Percentiles rank a stretch among this genome's conserved stretches.
Conservation (phyloP, 2,329 filamentous ascomycete species). For the Colletotrichum caudatum region DNA sequence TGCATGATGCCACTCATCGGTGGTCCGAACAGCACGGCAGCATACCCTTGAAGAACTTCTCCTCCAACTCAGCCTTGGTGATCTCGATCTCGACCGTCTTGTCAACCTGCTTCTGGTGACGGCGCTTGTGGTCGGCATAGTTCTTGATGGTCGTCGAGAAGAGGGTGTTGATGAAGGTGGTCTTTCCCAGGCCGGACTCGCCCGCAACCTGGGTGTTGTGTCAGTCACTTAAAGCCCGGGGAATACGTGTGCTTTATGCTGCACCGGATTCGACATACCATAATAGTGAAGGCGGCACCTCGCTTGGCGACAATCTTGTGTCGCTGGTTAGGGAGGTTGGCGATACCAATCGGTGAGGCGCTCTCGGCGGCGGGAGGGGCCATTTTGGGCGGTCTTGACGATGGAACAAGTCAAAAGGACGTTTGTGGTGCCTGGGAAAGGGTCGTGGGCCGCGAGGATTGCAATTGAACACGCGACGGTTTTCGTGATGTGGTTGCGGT, state of each 20-base stretch:
- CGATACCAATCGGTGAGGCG: conserved; percentile 78
- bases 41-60: conserved; percentile 99
- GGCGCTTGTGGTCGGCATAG: conserved; percentile 99
- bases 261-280: conserved; percentile 72
- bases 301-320: conserved; percentile 83
- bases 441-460: conserved; percentile 29
- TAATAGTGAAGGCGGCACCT: conserved; percentile 98
- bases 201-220: conserved; percentile 80
- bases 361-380: conserved; percentile 68
- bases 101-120: conserved; percentile 99
- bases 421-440: conserved; percentile 25
- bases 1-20: conserved; percentile 18
- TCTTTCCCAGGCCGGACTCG: conserved; percentile 98
- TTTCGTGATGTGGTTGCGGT: conserved; percentile 42
- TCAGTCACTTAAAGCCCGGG: background rate
- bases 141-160: conserved; percentile 99
- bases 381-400: conserved; percentile 59
- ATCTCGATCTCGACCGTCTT: conserved; percentile 99
- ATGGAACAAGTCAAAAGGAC: conserved; percentile 41
- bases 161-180: conserved; percentile 99
- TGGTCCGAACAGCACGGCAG: background rate
- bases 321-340: conserved; percentile 79
- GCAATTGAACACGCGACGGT: conserved; percentile 39
- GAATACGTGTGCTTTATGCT: background rate
- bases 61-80: conserved; percentile 98